Base-by-base conservation (phyloP, 768 basidiomycete genomes). In the Paxillus involutus region DNA sequence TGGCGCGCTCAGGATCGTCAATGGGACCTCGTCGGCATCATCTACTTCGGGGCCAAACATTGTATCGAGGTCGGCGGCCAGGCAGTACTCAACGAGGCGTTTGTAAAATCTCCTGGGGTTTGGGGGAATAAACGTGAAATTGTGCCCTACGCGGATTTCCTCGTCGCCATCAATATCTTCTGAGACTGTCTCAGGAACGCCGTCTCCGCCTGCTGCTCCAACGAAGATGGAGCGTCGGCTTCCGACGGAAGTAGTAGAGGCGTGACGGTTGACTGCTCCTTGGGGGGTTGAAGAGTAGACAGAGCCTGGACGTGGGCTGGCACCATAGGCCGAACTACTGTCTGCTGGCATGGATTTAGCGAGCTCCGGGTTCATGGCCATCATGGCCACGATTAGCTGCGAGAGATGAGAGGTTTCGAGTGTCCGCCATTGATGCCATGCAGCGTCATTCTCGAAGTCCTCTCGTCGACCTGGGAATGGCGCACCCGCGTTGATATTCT, bases 41-140 rank as follows among this genome's bases (percentile, higher is more conserved):
- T 93, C 88, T n/a, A 98, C 87, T 53, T 90, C 89, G 5, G 91
- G 89, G 44, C 88, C 88, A 46, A 89, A 78, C 90, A 99, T 93
- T 36, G 86, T 82, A 64, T 93, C 91, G 53, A 98, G 75, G 68
- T 99, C 97, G 26, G 81, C 79, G 24, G 86, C 78, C 44, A 99
- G 82, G 65, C 94, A 94, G 51, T 82, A 77, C 66, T 92, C 86
- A 29, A 97, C 79, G 14, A 98, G 79, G 11, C 90, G 83, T 59
- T 85, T 84, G 77, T 96, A 99, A 68, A 81, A 91, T 62, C 82
- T 85, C 70, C 82, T 84, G 7, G 95, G 90, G 65, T 90, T 91
- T 14, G 92, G 85, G 3, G 95, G 95, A 56, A 98, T 93, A 67
- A 83, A 97, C 0, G 90, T 91, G 75, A 94, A 97, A 61, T 87